Base-by-base conservation (phyloP, 2,329 filamentous ascomycete genomes). In the Sporothrix inflata region DNA sequence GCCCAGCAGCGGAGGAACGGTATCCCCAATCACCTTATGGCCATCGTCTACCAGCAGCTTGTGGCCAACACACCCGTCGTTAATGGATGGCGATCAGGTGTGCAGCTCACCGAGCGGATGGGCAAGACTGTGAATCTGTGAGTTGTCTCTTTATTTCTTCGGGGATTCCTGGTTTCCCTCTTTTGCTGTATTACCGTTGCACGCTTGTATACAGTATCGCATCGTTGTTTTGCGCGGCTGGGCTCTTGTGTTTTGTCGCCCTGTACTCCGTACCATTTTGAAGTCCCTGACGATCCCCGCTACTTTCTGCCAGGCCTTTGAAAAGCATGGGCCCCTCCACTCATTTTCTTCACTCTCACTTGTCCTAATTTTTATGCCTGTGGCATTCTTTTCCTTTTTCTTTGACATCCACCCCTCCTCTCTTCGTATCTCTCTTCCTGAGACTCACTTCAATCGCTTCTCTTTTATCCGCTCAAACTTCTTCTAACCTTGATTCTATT, bases 91-190 rank as follows among this genome's bases (percentile, higher is more conserved):
- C 84, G 85, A 63, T 76, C 79, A 7, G 79, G 76, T 38, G 76
- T 84, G 3, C 75, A 77, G 12, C 75, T 82, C 47, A 77, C 77
- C 27, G 84, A 85, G 49, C 82, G 84, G 34, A 78, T 85, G 76
- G 80, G 80, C 14, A 85, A 83, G 73, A 80, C 80, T 4, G 80
- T 83, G 76, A 81, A 80, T 47, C 76, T 85, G 84, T 85, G 79
- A 71, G 83, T 80, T 49, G 19, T 27, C 16, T 45, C 8, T 12
- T 71, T 24, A 14, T 42, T 19, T 34, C 12, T 34, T n/a, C 12
- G 11, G 3, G 8, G 4, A 12, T 60, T 34, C 3, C 38, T 49
- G 11, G 14, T 38, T 16, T 51, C n/a, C 8, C 65, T 72, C 16
- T 21, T 40, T 6, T 57, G 42, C 3, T 51, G 12, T n/a, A 12